phyloP scores from a whole-genome alignment of 768 basidiomycete species.

The Auricularia cornea region DNA sequence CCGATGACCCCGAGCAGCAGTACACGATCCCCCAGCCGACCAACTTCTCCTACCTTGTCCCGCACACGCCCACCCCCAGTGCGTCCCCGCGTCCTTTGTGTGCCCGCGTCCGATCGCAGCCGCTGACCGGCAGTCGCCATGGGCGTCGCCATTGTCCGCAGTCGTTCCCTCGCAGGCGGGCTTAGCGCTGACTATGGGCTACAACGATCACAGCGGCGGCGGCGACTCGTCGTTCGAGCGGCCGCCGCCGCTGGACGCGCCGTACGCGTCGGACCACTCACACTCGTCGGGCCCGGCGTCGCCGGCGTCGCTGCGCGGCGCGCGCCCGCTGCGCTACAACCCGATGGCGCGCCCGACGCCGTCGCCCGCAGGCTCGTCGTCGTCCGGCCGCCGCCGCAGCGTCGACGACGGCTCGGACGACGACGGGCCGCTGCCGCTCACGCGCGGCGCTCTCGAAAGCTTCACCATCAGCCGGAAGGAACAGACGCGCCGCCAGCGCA shows the following conservation, averaged over 20 bases:
- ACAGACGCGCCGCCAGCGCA: slow-evolving; percentile 73
- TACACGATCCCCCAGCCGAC: slow-evolving; percentile 24
- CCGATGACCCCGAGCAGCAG: slow-evolving; percentile 25
- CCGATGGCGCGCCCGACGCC: slow-evolving; percentile 11
- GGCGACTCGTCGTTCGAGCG: slow-evolving; percentile 39
- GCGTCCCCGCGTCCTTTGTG: slow-evolving; percentile 31
- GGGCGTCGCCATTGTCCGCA: no score
- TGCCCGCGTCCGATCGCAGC: slow-evolving; percentile 35
- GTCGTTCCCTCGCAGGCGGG: slow-evolving; percentile 23
- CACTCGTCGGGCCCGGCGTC: not conserved
- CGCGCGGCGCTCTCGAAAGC: not conserved
- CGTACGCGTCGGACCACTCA: slow-evolving; percentile 23
- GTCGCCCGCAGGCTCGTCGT: slow-evolving; percentile 49
- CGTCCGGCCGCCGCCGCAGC: slow-evolving; percentile 61
- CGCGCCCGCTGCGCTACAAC: slow-evolving; percentile 18
- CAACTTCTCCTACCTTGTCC: slow-evolving; percentile 28
- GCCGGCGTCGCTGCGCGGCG: not conserved
- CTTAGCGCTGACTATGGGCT: not conserved
- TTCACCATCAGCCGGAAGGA: slow-evolving; percentile 53
- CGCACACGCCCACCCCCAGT: slow-evolving; percentile 33
- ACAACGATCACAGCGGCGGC: slow-evolving; percentile 27
- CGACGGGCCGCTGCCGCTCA: slow-evolving; percentile 39
- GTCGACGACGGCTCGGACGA: slow-evolving; percentile 64
- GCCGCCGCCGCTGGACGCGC: slow-evolving; percentile 44
- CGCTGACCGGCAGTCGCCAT: slow-evolving; percentile 38